These are phyloP conservation scores for Geotrichum macrosporum DNA, from an alignment of 1,139 yeast genomes.

Conservation along the genomic window DNA sequence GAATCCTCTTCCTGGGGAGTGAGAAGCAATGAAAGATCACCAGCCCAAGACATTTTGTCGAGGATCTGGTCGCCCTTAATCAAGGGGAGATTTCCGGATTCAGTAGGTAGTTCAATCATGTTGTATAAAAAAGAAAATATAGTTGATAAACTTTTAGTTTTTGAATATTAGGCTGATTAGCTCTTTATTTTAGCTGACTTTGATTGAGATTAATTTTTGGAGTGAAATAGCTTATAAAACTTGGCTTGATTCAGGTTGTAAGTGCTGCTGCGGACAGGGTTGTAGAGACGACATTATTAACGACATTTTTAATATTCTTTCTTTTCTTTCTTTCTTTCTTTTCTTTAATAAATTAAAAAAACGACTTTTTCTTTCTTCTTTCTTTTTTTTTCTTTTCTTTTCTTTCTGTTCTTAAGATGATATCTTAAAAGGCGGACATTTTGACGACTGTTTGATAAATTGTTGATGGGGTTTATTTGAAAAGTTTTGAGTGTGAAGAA, in stretches of 20 bases:
- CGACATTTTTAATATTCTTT: slow-evolving; percentile 20
- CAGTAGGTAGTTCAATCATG: slow-evolving; percentile 13
- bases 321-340: slow-evolving; percentile 13
- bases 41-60: slow-evolving; percentile 20
- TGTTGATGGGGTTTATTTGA: too few relatives aligned
- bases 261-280: slow-evolving; percentile 20
- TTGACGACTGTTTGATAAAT: too few relatives aligned
- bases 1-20: slow-evolving; percentile 28
- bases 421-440: slow-evolving; percentile 26
- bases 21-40: slow-evolving; percentile 30
- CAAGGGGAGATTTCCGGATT: background rate
- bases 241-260: slow-evolving; percentile 14
- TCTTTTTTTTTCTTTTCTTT: slow-evolving; percentile 19
- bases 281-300: slow-evolving; percentile 21
- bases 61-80: slow-evolving; percentile 1
- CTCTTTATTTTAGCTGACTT: background rate
- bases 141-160: too few relatives aligned
- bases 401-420: slow-evolving; percentile 18
- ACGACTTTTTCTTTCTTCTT: slow-evolving; percentile 15
- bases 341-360: slow-evolving; percentile 13
- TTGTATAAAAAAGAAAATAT: too few relatives aligned
- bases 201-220: background rate
- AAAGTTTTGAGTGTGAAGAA: too few relatives aligned
- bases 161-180: background rate
- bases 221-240: slow-evolving; percentile 3